phyloP scores from a whole-genome alignment of 164 flowering plant genomes.

The Chimonanthus praecox region DNA sequence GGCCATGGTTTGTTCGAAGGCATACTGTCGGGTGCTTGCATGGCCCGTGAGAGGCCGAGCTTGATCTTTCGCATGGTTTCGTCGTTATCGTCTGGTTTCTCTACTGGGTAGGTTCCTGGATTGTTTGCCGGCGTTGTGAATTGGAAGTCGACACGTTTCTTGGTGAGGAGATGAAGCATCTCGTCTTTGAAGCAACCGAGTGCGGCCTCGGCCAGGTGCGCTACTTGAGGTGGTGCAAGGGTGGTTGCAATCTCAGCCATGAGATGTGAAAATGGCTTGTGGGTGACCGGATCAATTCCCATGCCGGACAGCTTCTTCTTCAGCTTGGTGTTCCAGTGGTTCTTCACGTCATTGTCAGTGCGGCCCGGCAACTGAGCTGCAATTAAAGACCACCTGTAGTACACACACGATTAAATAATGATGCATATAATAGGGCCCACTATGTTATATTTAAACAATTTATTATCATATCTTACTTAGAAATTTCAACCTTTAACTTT shows the following conservation, averaged over 20 bases:
- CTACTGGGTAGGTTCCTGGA: constrained; percentile 13
- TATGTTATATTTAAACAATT: too few species aligned
- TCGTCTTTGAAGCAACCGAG: constrained; percentile 97
- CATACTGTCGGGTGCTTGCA: constrained; percentile 45
- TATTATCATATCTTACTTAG: too few species aligned
- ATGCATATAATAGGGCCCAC: too few species aligned
- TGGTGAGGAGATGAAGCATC: constrained; percentile 94
- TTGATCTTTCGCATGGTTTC: constrained; percentile 65
- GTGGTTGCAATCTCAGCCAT: constrained; percentile 98
- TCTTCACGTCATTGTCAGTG: constrained; percentile 94
- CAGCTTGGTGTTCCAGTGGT: constrained; percentile 97
- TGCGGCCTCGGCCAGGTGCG: constrained; percentile 92
- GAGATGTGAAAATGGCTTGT: constrained; percentile 96
- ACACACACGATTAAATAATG: too few species aligned
- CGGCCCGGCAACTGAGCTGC: constrained; percentile 92
- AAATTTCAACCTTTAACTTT: too few species aligned
- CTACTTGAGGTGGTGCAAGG: constrained; percentile 87
- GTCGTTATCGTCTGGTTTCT: constrained; percentile 42
- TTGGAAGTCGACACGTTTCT: constrained; percentile 73
- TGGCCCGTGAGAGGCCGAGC: constrained; percentile 65
- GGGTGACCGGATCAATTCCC: constrained; percentile 98
- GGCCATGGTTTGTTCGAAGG: constrained; percentile 46
- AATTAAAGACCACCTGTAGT: constrained; percentile 79
- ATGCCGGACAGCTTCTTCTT: constrained; percentile 93
- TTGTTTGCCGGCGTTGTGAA: constrained; percentile 31